Conservation (phyloP, 441 rosid species). For the Dalechampia spathulata region DNA sequence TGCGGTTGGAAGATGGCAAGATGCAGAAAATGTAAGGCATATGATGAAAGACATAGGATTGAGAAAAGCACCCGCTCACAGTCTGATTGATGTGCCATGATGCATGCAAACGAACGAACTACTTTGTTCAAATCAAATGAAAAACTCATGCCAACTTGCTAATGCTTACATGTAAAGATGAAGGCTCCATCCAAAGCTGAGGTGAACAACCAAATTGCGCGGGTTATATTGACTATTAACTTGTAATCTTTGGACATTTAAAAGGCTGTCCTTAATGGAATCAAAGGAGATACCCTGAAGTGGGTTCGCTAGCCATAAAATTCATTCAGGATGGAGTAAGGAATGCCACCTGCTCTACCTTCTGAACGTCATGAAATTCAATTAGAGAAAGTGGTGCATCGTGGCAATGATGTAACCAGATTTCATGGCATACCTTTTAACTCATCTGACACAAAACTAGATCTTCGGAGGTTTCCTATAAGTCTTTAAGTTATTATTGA, state of each 20-base stretch:
- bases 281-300: not conserved
- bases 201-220: not conserved
- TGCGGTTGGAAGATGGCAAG: conserved; percentile 72
- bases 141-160: not conserved
- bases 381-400: not conserved
- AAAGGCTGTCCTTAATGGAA: no score
- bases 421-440: not conserved
- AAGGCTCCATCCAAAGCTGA: not conserved
- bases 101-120: conserved; percentile 2
- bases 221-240: not conserved
- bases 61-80: conserved; percentile 17
- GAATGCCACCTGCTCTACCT: not conserved
- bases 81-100: conserved; percentile 17
- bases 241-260: no score
- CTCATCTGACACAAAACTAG: not conserved
- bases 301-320: not conserved
- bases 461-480: not conserved
- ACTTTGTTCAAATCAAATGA: not conserved
- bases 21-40: conserved; percentile 46
- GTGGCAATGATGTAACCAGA: not conserved
- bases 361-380: not conserved
- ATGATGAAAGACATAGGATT: conserved; percentile 17
- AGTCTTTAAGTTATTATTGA: no score
- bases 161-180: not conserved
- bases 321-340: not conserved